Conservation (phyloP, 306 rosid species). For the Albizia julibrissin region DNA sequence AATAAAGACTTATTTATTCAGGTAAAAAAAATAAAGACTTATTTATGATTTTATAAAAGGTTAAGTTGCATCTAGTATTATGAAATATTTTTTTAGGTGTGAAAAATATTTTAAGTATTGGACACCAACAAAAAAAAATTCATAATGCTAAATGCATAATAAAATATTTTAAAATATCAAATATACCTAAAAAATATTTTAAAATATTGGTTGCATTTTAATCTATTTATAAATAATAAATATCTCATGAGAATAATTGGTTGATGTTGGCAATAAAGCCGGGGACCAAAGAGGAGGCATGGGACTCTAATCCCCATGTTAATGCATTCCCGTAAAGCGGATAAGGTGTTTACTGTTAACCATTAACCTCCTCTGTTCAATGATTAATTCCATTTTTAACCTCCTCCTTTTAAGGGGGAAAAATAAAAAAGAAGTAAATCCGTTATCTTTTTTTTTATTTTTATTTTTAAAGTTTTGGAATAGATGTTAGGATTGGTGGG, state of each 20-base stretch:
- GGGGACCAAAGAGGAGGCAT: not conserved
- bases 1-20: no score
- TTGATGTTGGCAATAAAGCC: not conserved
- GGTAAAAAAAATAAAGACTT: no score
- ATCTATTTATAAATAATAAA: not conserved
- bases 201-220: no score
- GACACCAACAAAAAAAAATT: no score
- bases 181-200: no score
- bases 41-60: no score
- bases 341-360: conserved; percentile 26
- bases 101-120: no score
- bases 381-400: not conserved
- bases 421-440: no score
- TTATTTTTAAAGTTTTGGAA: not conserved
- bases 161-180: no score
- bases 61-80: no score
- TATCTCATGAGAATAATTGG: not conserved
- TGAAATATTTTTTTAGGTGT: no score
- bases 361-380: not conserved
- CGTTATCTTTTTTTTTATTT: not conserved
- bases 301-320: conserved; percentile 49
- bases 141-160: no score
- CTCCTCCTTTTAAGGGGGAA: not conserved
- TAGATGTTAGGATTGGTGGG: conserved; percentile 33
- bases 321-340: conserved; percentile 31